Evolutionary conservation across 2,329 filamentous ascomycete genomes (phyloP).

Genomic region (Plenodomus biglobosus): DNA sequence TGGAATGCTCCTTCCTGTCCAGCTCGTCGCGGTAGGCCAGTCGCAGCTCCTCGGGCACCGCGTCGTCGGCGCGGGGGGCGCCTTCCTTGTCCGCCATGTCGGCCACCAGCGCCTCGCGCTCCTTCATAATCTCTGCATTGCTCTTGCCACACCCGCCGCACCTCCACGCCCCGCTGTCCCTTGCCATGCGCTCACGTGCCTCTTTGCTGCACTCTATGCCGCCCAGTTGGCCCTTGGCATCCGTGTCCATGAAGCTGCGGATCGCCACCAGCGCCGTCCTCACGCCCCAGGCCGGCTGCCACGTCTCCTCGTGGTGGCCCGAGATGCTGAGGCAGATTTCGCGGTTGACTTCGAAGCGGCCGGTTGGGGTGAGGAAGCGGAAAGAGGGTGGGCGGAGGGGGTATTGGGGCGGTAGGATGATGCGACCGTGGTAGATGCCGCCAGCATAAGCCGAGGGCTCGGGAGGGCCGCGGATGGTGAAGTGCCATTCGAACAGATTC

Average conservation of each 20-base stretch:
- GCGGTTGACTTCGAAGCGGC: slow-evolving; percentile 92
- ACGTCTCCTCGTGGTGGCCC: slow-evolving; percentile 96
- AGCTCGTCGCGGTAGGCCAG: slow-evolving; percentile 76
- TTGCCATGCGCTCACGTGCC: slow-evolving; percentile 69
- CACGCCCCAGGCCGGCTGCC: slow-evolving; percentile 98
- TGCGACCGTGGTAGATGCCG: slow-evolving; percentile 94
- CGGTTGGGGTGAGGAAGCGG: slow-evolving; percentile 88
- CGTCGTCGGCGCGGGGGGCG: slow-evolving; percentile 47
- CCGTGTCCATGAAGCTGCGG: slow-evolving; percentile 89
- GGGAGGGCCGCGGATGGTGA: slow-evolving; percentile 89
- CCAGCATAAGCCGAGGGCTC: slow-evolving; percentile 71
- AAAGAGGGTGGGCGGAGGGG: slow-evolving; percentile 92
- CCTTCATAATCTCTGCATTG: slow-evolving; percentile 73
- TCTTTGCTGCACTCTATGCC: slow-evolving; percentile 73
- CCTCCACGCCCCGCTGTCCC: slow-evolving; percentile 64
- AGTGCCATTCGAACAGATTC: slow-evolving; percentile 98
- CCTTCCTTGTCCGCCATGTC: slow-evolving; percentile 50
- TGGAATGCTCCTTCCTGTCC: slow-evolving; percentile 40
- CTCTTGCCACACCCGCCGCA: slow-evolving; percentile 70
- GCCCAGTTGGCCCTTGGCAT: slow-evolving; percentile 83
- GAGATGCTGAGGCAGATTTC: slow-evolving; percentile 95
- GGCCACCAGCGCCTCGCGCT: slow-evolving; percentile 62
- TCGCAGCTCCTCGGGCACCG: slow-evolving; percentile 58
- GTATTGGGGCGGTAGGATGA: slow-evolving; percentile 85
- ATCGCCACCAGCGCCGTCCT: slow-evolving; percentile 80